Evolutionary conservation across 495 filamentous ascomycete genomes (phyloP), one percentile per base, ranked within the genome.

Genomic region (Hypomontagnella submonticulosa): DNA sequence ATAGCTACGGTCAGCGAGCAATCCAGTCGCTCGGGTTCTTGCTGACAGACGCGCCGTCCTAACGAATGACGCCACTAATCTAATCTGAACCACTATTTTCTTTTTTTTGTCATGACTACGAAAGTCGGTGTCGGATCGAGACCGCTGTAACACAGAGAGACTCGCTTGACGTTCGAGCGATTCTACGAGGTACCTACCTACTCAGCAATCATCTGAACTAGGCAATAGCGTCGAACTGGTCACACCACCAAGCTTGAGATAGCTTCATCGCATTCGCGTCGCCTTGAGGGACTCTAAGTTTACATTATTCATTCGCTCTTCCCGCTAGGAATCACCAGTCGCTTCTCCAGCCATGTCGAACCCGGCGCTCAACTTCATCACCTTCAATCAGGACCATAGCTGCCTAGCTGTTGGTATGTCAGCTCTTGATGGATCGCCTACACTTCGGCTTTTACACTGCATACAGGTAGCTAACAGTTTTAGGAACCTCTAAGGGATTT

Each of bases 341-440:
- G 18, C 15, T 7, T 36, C 49, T 57, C 42, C 59, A 67, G 61
- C 48, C 60, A 83, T 82, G 80, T 71, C 80, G 60, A 74, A 63
- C 63, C 76, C 88, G 78, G 83, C 87, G 3, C 94, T 99, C 84
- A 99, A 98, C 75, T 99, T 94, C 75, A 91, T 99, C 71, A 98
- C 93, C 13, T 99, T 98, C 79, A 99, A 99, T 78, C 95, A 99
- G 80, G 95, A 99, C 83, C 91, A 96, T 83, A 96, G 91, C 84
- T 92, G 92, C 74, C 82, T 99, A 61, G 95, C 93, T 80, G 92
- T 97, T 65, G 94, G 92, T 91, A 80, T 66, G 88, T 73, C 42
- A 13, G 7, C 12, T 16, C 32, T 50, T 20, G 1, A 33, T 27
- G 43, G 23, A 0, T 40, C 30, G 33, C 33, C 1, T 58, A 11